phyloP scores from a whole-genome alignment of 208 protist genomes.

The Leishmania aethiopica region DNA sequence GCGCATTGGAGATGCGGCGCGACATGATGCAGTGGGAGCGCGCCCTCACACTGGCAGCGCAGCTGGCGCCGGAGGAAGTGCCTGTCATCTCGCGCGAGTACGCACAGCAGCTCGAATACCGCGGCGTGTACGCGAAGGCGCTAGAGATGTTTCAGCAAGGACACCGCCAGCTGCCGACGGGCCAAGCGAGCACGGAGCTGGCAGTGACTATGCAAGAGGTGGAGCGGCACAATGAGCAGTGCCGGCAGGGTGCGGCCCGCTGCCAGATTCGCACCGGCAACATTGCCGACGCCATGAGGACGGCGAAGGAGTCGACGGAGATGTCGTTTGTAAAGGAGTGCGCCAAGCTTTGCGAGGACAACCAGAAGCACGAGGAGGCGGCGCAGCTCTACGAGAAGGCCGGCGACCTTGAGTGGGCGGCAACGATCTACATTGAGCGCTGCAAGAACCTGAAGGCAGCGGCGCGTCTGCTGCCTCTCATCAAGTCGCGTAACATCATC shows the following conservation, averaged over 20 bases:
- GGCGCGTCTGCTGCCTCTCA: slow-evolving; percentile 79
- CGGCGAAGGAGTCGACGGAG: slow-evolving; percentile 79
- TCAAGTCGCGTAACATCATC: slow-evolving; percentile 95
- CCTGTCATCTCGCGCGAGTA: slow-evolving; percentile 94
- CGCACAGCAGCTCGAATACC: slow-evolving; percentile 96
- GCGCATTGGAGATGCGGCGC: slow-evolving; percentile 96
- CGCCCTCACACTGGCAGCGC: slow-evolving; percentile 92
- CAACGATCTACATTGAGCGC: slow-evolving; percentile 94
- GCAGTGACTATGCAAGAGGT: slow-evolving; percentile 71
- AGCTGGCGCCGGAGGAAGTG: slow-evolving; percentile 89
- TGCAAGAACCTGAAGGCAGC: slow-evolving; percentile 93
- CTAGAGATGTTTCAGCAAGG: slow-evolving; percentile 90
- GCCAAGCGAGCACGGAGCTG: slow-evolving; percentile 81
- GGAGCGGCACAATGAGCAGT: slow-evolving; percentile 80
- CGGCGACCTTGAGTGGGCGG: slow-evolving; percentile 90
- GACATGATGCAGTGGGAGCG: slow-evolving; percentile 98
- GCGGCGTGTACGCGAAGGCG: slow-evolving; percentile 92
- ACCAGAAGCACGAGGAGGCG: slow-evolving; percentile 94
- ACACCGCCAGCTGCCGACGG: slow-evolving; percentile 61
- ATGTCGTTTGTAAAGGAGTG: slow-evolving; percentile 87
- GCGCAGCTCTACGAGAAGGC: slow-evolving; percentile 95
- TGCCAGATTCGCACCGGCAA: slow-evolving; percentile 91
- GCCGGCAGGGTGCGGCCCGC: slow-evolving; percentile 85
- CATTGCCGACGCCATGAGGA: slow-evolving; percentile 78
- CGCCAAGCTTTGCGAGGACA: slow-evolving; percentile 92